Percentiles rank a stretch among this genome's conserved stretches.
Evolutionary conservation across 129 eudicot genomes (phyloP).

Genomic region (Flaveria ramosissima): DNA sequence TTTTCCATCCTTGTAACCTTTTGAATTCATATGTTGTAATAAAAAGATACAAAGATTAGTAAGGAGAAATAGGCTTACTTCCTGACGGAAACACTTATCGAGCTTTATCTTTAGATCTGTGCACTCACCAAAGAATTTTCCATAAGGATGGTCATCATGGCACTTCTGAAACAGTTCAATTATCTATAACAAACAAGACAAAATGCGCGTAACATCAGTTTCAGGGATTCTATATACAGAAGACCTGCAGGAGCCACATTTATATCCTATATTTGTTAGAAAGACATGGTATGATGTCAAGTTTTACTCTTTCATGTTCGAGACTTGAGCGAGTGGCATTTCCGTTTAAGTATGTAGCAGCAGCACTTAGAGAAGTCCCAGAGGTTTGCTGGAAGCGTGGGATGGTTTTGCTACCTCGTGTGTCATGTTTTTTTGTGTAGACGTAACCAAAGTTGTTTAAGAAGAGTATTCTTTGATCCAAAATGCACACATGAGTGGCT

Average conservation of each 20-base stretch:
- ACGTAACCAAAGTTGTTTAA: background rate
- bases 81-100: conserved; percentile 78
- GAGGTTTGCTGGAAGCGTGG: no score
- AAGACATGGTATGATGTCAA: background rate
- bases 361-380: no score
- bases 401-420: background rate
- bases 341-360: no score
- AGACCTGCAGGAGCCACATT: no score
- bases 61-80: conserved; percentile 45
- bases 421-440: background rate
- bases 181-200: conserved; percentile 46
- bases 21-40: background rate
- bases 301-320: background rate
- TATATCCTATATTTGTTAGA: background rate
- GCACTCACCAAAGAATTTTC: conserved; percentile 75
- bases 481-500: background rate
- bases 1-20: background rate
- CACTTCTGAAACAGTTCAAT: conserved; percentile 78
- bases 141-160: conserved; percentile 69
- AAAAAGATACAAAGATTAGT: background rate
- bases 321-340: no score
- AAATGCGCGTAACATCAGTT: background rate
- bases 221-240: conserved; percentile 5
- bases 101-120: conserved; percentile 86
- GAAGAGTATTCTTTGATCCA: background rate